These are phyloP conservation scores for Eryngium alpinum DNA, from an alignment of 140 eudicot genomes.

Conservation along the genomic window DNA sequence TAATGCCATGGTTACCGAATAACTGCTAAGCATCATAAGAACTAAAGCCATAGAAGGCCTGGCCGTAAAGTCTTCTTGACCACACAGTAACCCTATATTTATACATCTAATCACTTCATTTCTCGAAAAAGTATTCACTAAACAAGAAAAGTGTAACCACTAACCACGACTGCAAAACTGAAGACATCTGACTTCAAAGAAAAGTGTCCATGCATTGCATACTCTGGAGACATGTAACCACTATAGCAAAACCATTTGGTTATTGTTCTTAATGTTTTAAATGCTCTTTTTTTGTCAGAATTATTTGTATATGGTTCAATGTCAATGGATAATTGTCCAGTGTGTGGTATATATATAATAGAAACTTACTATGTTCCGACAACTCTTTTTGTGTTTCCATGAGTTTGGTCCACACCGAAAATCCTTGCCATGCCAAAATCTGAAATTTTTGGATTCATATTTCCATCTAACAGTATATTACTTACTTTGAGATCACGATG, in stretches of 20 bases:
- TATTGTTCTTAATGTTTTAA: no score
- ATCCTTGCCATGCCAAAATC: constrained; percentile 7
- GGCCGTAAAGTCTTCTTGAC: not conserved
- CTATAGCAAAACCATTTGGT: not conserved
- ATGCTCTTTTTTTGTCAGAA: no score
- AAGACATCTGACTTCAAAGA: not conserved
- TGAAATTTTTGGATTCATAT: not conserved
- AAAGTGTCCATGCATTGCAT: constrained; percentile 1
- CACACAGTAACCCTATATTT: not conserved
- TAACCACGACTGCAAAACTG: constrained; percentile 1
- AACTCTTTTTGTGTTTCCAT: not conserved
- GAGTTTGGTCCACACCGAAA: not conserved
- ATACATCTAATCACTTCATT: not conserved
- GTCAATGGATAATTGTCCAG: no score
- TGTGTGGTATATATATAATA: no score
- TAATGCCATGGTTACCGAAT: not conserved
- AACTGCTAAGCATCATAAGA: not conserved
- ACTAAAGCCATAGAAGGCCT: not conserved
- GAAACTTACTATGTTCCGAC: not conserved
- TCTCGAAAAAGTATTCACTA: not conserved
- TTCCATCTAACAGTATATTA: not conserved
- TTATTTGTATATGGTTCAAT: no score
- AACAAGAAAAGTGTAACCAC: no score
- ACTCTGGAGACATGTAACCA: constrained; percentile 10
- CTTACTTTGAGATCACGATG: constrained; percentile 4